Evolutionary conservation across 345 rosid species (phyloP).

Genomic region (Clarkia xantiana): DNA sequence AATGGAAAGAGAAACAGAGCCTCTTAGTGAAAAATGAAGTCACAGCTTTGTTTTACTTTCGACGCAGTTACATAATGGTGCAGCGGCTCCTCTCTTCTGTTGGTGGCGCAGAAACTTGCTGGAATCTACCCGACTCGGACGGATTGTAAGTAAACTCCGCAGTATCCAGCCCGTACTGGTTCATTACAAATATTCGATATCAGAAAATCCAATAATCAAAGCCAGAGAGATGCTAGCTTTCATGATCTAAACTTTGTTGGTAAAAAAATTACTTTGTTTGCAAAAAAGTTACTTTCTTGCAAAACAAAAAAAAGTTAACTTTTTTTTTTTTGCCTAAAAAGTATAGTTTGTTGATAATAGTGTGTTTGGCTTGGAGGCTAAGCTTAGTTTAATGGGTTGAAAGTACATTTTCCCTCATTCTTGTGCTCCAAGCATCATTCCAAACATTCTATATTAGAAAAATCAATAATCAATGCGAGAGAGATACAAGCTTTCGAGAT

Average conservation of each 20-base stretch:
- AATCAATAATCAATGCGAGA: too few species aligned
- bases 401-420: slow-evolving; percentile 83
- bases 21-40: too few species aligned
- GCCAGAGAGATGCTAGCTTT: background rate
- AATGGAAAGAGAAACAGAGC: too few species aligned
- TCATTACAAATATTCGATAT: slow-evolving; percentile 6
- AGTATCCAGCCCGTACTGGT: slow-evolving; percentile 92
- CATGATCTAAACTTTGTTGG: background rate
- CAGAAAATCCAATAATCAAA: background rate
- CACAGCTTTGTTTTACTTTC: too few species aligned
- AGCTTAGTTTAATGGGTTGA: background rate
- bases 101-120: slow-evolving; percentile 44
- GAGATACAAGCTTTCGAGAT: too few species aligned
- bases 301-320: background rate
- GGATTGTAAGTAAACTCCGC: slow-evolving; percentile 92
- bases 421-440: slow-evolving; percentile 94
- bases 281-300: too few species aligned
- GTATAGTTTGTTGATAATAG: background rate
- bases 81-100: slow-evolving; percentile 78
- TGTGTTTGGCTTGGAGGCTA: background rate
- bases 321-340: too few species aligned
- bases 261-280: too few species aligned
- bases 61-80: slow-evolving; percentile 44
- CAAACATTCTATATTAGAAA: too few species aligned
- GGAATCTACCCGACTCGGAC: slow-evolving; percentile 59